Conservation (phyloP, 2,329 filamentous ascomycete genomes). For the Fonsecaea pugnacius region DNA sequence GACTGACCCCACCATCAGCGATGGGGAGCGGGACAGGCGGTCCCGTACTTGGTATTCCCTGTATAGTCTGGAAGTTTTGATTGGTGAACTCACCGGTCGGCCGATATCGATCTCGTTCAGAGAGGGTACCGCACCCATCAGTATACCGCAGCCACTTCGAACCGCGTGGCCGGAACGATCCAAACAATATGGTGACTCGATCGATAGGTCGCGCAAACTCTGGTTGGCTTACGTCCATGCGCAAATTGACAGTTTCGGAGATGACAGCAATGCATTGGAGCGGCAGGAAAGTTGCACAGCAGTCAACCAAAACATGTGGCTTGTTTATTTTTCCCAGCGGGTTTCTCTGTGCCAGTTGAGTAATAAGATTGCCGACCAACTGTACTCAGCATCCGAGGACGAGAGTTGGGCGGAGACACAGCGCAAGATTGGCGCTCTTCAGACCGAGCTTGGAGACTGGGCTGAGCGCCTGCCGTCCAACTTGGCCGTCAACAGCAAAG, state of each 20-base stretch:
- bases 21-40: conserved; percentile 24
- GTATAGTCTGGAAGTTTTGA: conserved; percentile 36
- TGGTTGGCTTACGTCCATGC: too few relatives aligned
- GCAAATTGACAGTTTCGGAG: too few relatives aligned
- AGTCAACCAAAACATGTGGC: too few relatives aligned
- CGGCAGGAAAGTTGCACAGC: too few relatives aligned
- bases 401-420: conserved; percentile 28
- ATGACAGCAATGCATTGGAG: too few relatives aligned
- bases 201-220: too few relatives aligned
- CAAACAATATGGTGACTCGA: too few relatives aligned
- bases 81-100: conserved; percentile 38
- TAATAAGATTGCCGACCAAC: conserved; percentile 24
- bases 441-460: conserved; percentile 29
- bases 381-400: conserved; percentile 24
- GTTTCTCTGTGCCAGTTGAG: conserved; percentile 27
- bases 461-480: conserved; percentile 21
- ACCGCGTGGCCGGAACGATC: too few relatives aligned
- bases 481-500: conserved; percentile 17
- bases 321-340: conserved; percentile 23
- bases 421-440: conserved; percentile 25
- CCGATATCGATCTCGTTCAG: conserved; percentile 33
- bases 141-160: too few relatives aligned
- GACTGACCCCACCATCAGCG: conserved; percentile 26
- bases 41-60: conserved; percentile 38
- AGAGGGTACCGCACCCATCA: conserved; percentile 34